Evolutionary conservation across 148 eudicot genomes (phyloP).

Genomic region (Cornus suecica): DNA sequence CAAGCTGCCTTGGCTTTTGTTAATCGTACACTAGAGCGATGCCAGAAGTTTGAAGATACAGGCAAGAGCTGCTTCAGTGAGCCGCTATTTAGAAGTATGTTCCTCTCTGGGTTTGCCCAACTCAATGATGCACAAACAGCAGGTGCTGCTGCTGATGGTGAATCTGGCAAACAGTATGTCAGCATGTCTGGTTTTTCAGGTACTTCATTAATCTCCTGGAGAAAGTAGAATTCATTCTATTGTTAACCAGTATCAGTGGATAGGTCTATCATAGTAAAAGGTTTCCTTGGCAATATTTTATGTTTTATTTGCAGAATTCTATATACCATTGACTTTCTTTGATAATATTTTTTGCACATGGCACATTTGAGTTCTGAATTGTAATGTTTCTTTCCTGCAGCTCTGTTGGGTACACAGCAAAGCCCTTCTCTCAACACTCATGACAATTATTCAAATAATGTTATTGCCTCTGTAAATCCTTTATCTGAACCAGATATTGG

Average conservation of each 20-base stretch:
- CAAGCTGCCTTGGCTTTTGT: slow-evolving; percentile 63
- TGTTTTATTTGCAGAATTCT: background rate
- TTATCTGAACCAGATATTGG: slow-evolving; percentile 32
- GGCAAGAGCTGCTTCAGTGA: slow-evolving; percentile 62
- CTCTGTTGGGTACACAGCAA: slow-evolving; percentile 37
- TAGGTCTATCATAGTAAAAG: background rate
- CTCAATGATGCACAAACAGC: slow-evolving; percentile 22
- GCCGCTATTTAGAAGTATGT: slow-evolving; percentile 43
- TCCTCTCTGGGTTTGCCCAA: slow-evolving; percentile 34
- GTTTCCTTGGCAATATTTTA: background rate
- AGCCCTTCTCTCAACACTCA: slow-evolving; percentile 36
- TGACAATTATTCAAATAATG: slow-evolving; percentile 31
- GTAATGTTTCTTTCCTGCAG: slow-evolving; percentile 23
- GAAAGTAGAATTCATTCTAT: background rate
- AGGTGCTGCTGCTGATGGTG: slow-evolving; percentile 25
- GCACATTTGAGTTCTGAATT: background rate
- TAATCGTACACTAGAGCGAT: slow-evolving; percentile 41
- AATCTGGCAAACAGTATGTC: slow-evolving; percentile 26
- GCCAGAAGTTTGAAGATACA: slow-evolving; percentile 43
- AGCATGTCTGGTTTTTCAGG: slow-evolving; percentile 32
- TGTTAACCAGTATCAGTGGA: no score
- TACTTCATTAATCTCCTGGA: slow-evolving; percentile 14
- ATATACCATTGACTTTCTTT: background rate
- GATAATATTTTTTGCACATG: background rate
- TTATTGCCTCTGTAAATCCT: slow-evolving; percentile 19